These are phyloP conservation scores for Lepidopterella palustris DNA, from an alignment of 495 filamentous ascomycete genomes.

Conservation along the genomic window DNA sequence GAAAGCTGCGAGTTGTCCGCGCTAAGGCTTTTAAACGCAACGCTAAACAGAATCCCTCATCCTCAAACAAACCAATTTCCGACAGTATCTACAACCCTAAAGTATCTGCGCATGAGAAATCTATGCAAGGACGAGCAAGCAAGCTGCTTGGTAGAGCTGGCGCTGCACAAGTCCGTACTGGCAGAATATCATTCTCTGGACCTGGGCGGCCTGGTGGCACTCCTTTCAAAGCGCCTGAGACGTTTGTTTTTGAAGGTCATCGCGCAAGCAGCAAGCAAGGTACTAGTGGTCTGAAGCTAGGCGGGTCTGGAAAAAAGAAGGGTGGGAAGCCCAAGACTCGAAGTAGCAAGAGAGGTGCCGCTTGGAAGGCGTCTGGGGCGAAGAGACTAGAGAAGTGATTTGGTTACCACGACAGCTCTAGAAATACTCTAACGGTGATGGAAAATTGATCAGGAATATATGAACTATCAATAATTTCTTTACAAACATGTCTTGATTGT, in stretches of 20 bases:
- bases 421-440: too few species aligned
- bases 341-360: conserved; percentile 35
- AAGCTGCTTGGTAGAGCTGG: conserved; percentile 79
- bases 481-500: too few species aligned
- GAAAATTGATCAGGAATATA: too few species aligned
- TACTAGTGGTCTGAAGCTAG: conserved; percentile 43
- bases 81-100: conserved; percentile 52
- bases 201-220: neutral
- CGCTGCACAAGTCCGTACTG: conserved; percentile 53
- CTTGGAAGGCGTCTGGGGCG: conserved; percentile 44
- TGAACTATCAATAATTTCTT: too few species aligned
- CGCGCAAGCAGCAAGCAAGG: conserved; percentile 65
- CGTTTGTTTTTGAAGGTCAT: conserved; percentile 83
- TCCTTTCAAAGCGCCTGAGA: conserved; percentile 50
- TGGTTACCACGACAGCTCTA: too few species aligned
- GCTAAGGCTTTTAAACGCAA: conserved; percentile 75
- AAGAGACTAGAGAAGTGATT: conserved; percentile 20
- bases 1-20: conserved; percentile 76
- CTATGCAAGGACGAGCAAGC: conserved; percentile 67
- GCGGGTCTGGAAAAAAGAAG: conserved; percentile 52
- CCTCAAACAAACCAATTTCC: conserved; percentile 30
- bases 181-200: conserved; percentile 23
- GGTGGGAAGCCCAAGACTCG: conserved; percentile 48
- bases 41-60: conserved; percentile 33
- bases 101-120: conserved; percentile 58